Conservation (phyloP, 768 basidiomycete genomes). For the Leccinum obscurum region DNA sequence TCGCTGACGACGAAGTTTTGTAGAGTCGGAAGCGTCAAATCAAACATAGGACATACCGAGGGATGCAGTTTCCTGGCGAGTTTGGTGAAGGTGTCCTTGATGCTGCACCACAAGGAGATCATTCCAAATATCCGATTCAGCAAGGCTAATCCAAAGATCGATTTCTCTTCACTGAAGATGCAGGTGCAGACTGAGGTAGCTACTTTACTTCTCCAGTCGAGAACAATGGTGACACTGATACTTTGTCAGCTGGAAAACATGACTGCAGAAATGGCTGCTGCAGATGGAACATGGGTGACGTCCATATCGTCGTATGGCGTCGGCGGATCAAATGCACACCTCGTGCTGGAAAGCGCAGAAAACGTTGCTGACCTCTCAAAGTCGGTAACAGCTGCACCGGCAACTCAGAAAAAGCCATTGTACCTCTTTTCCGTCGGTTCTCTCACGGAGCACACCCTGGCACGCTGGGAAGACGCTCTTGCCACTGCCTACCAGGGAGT, state of each 20-base stretch:
- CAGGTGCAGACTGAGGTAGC: constrained; percentile 26
- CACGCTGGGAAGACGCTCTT: constrained; percentile 28
- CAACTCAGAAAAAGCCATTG: constrained; percentile 15
- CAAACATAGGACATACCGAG: constrained; percentile 28
- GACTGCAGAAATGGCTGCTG: constrained; percentile 29
- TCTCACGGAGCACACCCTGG: constrained; percentile 27
- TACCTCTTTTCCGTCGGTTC: constrained; percentile 31
- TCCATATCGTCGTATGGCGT: constrained; percentile 37
- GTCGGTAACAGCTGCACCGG: neutral
- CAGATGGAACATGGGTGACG: constrained; percentile 31
- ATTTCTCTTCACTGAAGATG: constrained; percentile 28
- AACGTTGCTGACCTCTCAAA: constrained; percentile 16
- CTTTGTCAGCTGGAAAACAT: constrained; percentile 20
- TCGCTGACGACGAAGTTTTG: neutral
- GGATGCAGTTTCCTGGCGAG: constrained; percentile 37
- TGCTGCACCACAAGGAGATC: constrained; percentile 32
- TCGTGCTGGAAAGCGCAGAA: constrained; percentile 32
- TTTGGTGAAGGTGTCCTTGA: constrained; percentile 35
- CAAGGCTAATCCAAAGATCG: constrained; percentile 29
- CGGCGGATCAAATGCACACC: constrained; percentile 36
- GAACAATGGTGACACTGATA: too few species aligned
- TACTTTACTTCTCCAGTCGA: neutral
- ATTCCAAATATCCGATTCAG: constrained; percentile 30
- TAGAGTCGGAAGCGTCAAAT: constrained; percentile 30
- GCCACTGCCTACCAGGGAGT: constrained; percentile 13